Percentiles rank a stretch among this genome's conserved stretches.
These are phyloP conservation scores for Clohesyomyces aquaticus DNA, from an alignment of 495 filamentous ascomycete species.

Conservation along the genomic window DNA sequence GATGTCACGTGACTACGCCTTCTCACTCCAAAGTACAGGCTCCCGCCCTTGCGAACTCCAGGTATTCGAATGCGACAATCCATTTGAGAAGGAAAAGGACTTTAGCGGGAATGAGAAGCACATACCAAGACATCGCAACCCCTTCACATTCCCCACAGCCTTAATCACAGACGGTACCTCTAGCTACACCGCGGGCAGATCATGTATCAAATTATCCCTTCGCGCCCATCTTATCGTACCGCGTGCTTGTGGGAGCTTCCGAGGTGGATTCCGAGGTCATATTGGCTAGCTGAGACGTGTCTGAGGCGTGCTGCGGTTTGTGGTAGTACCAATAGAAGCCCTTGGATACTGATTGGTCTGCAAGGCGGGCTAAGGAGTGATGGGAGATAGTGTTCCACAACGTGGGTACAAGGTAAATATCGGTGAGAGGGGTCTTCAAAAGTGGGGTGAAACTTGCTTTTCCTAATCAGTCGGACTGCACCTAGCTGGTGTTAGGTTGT, in stretches of 20 bases:
- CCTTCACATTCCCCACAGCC: slow-evolving; percentile 23
- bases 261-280: not conserved
- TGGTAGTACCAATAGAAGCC: no score
- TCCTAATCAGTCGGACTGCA: not conserved
- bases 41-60: no score
- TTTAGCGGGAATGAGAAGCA: no score
- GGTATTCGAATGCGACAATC: not conserved
- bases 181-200: slow-evolving; percentile 15
- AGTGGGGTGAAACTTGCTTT: not conserved
- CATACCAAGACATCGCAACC: slow-evolving; percentile 24
- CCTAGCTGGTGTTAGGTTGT: not conserved
- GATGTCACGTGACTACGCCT: no score
- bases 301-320: not conserved
- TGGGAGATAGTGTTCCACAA: not conserved
- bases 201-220: slow-evolving; percentile 29
- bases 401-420: no score
- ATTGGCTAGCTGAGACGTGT: not conserved
- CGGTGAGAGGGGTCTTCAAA: no score
- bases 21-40: no score
- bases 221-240: slow-evolving; percentile 33
- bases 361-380: no score
- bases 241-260: not conserved
- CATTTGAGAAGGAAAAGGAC: not conserved
- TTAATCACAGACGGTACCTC: slow-evolving; percentile 21
- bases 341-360: no score